Percentiles rank a stretch among this genome's conserved stretches.
phyloP scores from a whole-genome alignment of 768 basidiomycete genomes.

The Hericium rajendrae region DNA sequence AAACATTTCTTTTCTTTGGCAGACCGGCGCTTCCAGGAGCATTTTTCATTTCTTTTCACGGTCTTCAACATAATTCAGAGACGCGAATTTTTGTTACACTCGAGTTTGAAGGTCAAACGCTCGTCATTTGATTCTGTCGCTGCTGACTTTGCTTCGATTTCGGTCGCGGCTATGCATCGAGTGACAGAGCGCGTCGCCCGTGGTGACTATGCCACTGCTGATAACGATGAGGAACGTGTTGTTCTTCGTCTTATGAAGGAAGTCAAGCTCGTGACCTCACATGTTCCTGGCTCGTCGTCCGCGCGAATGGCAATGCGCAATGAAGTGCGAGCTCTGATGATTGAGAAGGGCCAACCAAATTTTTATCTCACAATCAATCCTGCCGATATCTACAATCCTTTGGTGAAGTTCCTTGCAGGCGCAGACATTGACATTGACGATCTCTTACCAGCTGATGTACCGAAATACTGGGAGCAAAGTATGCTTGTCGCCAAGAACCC shows the following conservation, averaged over 20 bases:
- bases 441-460: constrained; percentile 18
- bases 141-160: constrained; percentile 16
- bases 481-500: constrained; percentile 32
- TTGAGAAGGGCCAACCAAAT: constrained; percentile 24
- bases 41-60: constrained; percentile 33
- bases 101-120: constrained; percentile 22
- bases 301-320: constrained; percentile 11
- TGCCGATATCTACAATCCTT: constrained; percentile 31
- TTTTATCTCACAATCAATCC: constrained; percentile 40
- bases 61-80: constrained; percentile 33
- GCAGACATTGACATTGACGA: constrained; percentile 28
- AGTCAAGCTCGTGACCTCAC: constrained; percentile 12
- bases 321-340: not conserved
- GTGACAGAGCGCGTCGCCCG: constrained; percentile 8
- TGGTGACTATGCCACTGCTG: not conserved
- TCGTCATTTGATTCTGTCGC: constrained; percentile 21
- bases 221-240: constrained; percentile 19
- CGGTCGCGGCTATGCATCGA: constrained; percentile 16
- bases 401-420: constrained; percentile 32
- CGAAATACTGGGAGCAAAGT: constrained; percentile 24
- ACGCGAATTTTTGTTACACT: constrained; percentile 21
- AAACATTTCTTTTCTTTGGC: constrained; percentile 23
- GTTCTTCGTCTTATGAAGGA: constrained; percentile 19
- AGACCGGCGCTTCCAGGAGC: constrained; percentile 29
- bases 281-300: constrained; percentile 22